Evolutionary conservation across 139 green algal genomes (phyloP).

Genomic region (Volvox africanus): DNA sequence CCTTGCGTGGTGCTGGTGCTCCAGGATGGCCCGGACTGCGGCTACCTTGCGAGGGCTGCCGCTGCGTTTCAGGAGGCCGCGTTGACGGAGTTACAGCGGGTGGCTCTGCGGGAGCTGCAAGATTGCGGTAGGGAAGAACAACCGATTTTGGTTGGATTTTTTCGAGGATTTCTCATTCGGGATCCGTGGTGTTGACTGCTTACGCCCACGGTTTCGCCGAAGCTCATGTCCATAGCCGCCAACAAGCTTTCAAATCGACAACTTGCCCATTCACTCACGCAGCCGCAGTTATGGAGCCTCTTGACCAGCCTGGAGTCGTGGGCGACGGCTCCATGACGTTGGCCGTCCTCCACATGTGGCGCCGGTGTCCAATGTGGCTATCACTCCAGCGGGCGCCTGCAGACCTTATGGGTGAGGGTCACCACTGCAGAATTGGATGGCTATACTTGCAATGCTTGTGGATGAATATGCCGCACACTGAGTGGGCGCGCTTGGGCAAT

Average conservation of each 20-base stretch:
- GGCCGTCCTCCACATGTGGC: conserved; percentile 12
- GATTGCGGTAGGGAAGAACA: neutral
- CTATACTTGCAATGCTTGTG: no score
- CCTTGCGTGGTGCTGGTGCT: neutral
- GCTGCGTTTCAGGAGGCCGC: neutral
- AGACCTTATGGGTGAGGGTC: conserved; percentile 22
- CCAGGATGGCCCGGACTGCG: neutral
- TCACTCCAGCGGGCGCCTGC: neutral
- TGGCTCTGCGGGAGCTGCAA: neutral
- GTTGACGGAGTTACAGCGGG: conserved; percentile 7
- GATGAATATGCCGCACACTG: no score
- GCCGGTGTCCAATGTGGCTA: neutral
- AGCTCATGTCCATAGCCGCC: no score
- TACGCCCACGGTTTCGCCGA: no score
- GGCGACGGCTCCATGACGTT: neutral
- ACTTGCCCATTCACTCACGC: neutral
- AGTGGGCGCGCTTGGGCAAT: no score
- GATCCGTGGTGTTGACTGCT: no score
- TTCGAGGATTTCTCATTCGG: no score
- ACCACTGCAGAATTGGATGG: no score
- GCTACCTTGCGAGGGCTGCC: neutral
- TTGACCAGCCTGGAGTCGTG: neutral
- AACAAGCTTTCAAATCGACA: no score
- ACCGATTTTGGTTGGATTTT: no score
- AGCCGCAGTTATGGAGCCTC: neutral